Base-by-base conservation (phyloP, 805 yeast genomes). In the Ogataea trehaloabstinens region DNA sequence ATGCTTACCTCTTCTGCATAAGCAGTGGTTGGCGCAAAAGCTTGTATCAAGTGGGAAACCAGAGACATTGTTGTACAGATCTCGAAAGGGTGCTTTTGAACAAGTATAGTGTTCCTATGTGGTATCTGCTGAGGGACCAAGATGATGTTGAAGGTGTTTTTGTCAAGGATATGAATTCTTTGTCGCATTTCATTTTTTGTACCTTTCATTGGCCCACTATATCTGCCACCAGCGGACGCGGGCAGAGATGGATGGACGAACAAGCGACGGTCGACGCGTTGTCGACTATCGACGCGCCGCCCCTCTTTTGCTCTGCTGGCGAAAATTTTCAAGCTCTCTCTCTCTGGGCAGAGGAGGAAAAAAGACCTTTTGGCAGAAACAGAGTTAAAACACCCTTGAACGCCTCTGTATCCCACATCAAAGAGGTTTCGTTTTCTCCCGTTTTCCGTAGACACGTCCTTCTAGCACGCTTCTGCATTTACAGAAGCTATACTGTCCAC, bases 1-100 rank as follows among this genome's bases (percentile, higher is more conserved):
- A 25, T 27, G 53, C 60, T 40, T 47, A 56, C 78, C 64, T 76
- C 81, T 56, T 85, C 95, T 56, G 95, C 96, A 68, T 74, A 80
- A 37, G 95, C 95, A 40, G 74, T 74, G 54, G 85, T 74, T 61
- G 96, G 95, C 51, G 78, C 68, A 50, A 85, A 72, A 45, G 84
- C 76, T 61, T 87, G 95, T 68, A 85, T 82, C 59, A 88, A 68
- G 67, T 87, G 95, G 61, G 71, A 75, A 56, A 79, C 73, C 58
- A 78, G 69, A 36, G 67, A 58, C 67, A 64, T 64, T 31, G 29
- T 44, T 19, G 28, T 19, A 16, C 33, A n/a, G n/a, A n/a, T n/a
- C n/a, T n/a, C n/a, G n/a, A n/a, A n/a, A n/a, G n/a, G 21, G 27
- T 15, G n/a, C 33, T 13, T 11, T 8, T 33, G 12, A 5, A 10